Evolutionary conservation across 345 rosid genomes (phyloP).

Genomic region (Lepidium didymum): DNA sequence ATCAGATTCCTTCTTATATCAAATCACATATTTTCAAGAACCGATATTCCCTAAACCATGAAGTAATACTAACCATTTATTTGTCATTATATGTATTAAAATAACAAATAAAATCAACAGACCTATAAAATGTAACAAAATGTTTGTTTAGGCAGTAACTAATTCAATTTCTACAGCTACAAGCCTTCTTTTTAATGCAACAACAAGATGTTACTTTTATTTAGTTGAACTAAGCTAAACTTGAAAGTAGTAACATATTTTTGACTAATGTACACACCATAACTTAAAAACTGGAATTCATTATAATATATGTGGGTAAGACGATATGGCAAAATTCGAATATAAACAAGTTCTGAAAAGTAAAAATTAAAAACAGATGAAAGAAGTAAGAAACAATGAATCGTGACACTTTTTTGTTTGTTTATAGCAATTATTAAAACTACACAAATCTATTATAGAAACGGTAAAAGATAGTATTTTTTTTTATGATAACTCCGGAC

Average conservation of each 20-base stretch:
- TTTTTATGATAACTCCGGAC: too few relatives aligned
- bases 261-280: not conserved
- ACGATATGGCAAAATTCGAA: not conserved
- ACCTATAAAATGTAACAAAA: not conserved
- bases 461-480: too few relatives aligned
- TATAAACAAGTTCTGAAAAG: not conserved
- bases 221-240: not conserved
- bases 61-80: not conserved
- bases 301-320: not conserved
- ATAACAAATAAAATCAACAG: not conserved
- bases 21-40: not conserved
- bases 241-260: not conserved
- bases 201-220: not conserved
- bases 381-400: not conserved
- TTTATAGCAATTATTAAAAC: not conserved
- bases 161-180: not conserved
- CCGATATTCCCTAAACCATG: not conserved
- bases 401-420: slow-evolving; percentile 2
- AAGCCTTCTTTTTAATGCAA: not conserved
- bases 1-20: not conserved
- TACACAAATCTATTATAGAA: too few relatives aligned
- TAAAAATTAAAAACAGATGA: not conserved
- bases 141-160: not conserved
- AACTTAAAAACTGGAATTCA: not conserved
- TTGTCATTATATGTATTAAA: not conserved